Conservation (phyloP, 2,329 filamentous ascomycete species). For the Cylindrodendrum hubeiense region DNA sequence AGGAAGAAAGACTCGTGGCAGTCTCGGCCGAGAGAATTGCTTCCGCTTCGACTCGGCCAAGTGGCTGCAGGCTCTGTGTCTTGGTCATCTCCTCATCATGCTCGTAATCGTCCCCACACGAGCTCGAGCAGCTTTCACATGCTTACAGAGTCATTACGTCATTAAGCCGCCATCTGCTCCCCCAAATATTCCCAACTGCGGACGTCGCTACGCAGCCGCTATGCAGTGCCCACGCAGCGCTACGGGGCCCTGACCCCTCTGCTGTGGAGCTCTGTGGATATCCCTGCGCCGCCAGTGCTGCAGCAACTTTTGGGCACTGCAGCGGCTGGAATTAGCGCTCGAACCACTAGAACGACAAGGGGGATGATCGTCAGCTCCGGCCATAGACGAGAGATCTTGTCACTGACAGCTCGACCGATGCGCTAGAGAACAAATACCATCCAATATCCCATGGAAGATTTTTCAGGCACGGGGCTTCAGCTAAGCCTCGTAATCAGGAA, state of each 20-base stretch:
- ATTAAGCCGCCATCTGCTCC: slow-evolving; percentile 5
- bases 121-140: slow-evolving; percentile 23
- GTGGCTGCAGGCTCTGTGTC: background rate
- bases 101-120: slow-evolving; percentile 16
- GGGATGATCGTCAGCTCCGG: background rate
- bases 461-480: background rate
- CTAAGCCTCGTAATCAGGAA: background rate
- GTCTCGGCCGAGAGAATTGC: background rate
- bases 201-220: background rate
- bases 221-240: background rate
- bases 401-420: background rate
- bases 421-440: background rate
- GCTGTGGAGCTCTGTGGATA: background rate
- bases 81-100: slow-evolving; percentile 17
- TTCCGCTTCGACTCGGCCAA: background rate
- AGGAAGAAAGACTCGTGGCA: background rate
- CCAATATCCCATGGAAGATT: background rate
- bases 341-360: background rate
- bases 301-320: background rate
- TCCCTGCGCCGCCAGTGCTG: background rate
- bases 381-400: background rate
- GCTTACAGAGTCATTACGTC: slow-evolving; percentile 27
- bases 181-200: slow-evolving; percentile 10
- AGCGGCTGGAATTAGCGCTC: slow-evolving; percentile 1
- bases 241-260: background rate